These are phyloP conservation scores for Ulmus americana DNA, from an alignment of 331 rosid species.

Conservation along the genomic window DNA sequence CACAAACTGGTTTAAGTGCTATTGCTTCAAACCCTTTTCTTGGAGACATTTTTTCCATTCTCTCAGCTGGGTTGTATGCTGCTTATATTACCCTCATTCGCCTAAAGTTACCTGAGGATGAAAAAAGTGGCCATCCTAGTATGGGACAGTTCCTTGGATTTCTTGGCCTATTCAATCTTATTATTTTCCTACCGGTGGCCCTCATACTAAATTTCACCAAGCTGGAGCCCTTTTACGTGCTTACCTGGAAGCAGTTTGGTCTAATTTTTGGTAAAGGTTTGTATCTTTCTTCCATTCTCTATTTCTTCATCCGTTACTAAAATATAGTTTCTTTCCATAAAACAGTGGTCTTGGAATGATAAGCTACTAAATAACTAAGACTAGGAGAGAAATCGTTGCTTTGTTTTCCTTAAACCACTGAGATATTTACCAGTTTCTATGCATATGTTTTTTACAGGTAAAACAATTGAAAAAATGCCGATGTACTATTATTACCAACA, in stretches of 20 bases:
- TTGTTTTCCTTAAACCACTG: background rate
- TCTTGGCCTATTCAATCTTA: constrained; percentile 70
- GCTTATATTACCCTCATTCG: constrained; percentile 86
- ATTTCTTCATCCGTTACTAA: background rate
- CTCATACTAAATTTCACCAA: constrained; percentile 51
- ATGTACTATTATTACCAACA: background rate
- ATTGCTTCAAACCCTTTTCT: constrained; percentile 76
- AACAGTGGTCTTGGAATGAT: background rate
- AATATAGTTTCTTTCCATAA: background rate
- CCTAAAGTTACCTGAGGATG: constrained; percentile 76
- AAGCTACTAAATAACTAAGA: background rate
- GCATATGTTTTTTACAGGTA: background rate
- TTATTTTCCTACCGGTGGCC: constrained; percentile 77
- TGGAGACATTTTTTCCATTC: constrained; percentile 74
- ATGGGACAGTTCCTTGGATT: constrained; percentile 94
- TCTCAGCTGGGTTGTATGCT: constrained; percentile 77
- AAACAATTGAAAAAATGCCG: background rate
- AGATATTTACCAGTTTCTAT: background rate
- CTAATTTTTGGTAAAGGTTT: constrained; percentile 82
- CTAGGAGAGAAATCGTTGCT: background rate
- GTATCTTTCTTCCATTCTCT: constrained; percentile 11
- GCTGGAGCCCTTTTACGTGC: constrained; percentile 52
- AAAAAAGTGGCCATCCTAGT: constrained; percentile 65
- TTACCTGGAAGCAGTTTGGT: constrained; percentile 74
- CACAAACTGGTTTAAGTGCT: constrained; percentile 34